phyloP scores from a whole-genome alignment of 2,329 filamentous ascomycete genomes.

The Arthrinium phaeospermum region DNA sequence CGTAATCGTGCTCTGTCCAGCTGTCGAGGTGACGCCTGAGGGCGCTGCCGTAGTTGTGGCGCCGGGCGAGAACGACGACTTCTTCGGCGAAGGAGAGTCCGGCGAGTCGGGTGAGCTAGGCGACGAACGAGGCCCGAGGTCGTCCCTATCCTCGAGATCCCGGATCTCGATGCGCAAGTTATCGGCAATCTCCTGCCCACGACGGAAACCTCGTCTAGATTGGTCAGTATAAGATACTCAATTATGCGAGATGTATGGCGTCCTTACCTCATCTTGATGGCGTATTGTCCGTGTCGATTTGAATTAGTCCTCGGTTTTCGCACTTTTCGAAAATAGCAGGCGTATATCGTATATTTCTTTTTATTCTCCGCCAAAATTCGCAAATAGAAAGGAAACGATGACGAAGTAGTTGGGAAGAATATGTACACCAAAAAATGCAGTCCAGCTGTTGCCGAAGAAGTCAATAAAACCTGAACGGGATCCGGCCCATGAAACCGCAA shows the following conservation, averaged over 20 bases:
- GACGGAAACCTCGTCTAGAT: conserved; percentile 24
- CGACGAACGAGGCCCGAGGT: neutral
- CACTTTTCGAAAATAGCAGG: neutral
- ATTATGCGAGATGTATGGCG: no score
- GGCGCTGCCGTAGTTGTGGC: neutral
- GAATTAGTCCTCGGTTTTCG: neutral
- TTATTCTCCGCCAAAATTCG: neutral
- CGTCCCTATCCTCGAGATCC: neutral
- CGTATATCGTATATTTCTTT: no score
- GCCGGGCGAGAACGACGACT: neutral
- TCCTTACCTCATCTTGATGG: conserved; percentile 3
- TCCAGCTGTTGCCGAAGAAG: conserved; percentile 16
- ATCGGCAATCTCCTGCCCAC: conserved; percentile 22
- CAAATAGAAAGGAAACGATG: neutral
- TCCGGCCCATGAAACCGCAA: neutral
- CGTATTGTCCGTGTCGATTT: neutral
- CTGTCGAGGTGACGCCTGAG: neutral
- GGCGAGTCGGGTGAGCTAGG: conserved; percentile 21
- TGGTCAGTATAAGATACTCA: neutral
- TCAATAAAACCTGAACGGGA: neutral
- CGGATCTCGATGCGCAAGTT: conserved; percentile 21
- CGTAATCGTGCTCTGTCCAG: neutral
- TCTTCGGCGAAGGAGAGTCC: neutral
- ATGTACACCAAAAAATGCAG: conserved; percentile 18
- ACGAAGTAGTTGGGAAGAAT: neutral